Conservation (phyloP, 768 basidiomycete genomes). For the Termitomyces sp. region DNA sequence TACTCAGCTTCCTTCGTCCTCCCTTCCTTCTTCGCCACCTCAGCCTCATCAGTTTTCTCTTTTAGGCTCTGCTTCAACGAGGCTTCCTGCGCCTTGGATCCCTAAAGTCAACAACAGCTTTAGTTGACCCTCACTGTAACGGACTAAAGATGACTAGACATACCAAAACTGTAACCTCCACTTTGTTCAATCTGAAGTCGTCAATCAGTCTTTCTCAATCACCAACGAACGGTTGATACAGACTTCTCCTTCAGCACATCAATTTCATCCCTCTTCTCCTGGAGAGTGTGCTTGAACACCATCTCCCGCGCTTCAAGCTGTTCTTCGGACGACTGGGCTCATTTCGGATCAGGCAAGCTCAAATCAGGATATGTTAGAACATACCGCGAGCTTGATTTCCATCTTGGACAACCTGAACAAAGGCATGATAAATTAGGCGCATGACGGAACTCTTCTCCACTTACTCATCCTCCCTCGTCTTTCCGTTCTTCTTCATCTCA, state of each 20-base stretch:
- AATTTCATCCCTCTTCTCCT: background rate
- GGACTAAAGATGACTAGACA: background rate
- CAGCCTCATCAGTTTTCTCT: background rate
- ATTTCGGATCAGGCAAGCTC: background rate
- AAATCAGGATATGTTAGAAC: background rate
- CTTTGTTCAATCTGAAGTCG: background rate
- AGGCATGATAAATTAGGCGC: background rate
- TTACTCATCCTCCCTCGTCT: background rate
- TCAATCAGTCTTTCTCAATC: background rate
- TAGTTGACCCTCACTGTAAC: background rate
- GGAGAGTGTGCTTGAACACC: conserved; percentile 27
- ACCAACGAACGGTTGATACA: background rate
- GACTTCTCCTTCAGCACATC: background rate
- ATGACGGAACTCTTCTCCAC: background rate
- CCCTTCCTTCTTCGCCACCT: background rate
- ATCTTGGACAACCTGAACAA: background rate
- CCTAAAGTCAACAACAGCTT: background rate
- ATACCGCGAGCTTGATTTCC: background rate
- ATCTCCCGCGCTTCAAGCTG: conserved; percentile 39
- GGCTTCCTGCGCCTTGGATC: conserved; percentile 37
- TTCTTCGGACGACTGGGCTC: conserved; percentile 9
- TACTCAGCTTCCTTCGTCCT: background rate
- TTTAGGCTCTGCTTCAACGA: conserved; percentile 27
- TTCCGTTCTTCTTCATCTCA: background rate
- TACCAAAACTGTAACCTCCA: background rate